Evolutionary conservation across 768 basidiomycete genomes (phyloP), one percentile per base, ranked within the genome.

Genomic region (Pleurotus salmoneostramineus): DNA sequence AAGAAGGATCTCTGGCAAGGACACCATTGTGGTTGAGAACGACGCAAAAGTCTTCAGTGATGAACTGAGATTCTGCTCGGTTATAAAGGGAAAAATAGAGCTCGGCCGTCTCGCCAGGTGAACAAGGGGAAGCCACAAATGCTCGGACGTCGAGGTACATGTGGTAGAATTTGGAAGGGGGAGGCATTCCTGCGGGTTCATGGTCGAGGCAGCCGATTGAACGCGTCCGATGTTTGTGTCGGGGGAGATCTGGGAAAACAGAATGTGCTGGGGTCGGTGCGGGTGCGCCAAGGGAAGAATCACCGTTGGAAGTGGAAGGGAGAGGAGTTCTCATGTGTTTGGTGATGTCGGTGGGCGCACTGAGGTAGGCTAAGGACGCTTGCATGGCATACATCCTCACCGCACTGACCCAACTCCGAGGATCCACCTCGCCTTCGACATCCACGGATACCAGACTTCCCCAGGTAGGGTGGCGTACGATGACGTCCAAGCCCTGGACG

Each of bases 371-470:
- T 56, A 91, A 78, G 3, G 88, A 82, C 0, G 83, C 82, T 71
- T 97, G 96, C 85, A 91, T 89, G 43, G 89, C 85, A 70, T 91
- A 95, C 92, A 95, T 95, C 57, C 91, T 82, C 60, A 93, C 82
- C 7, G 92, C 91, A 67, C 90, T 93, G 61, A 93, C 83, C 93
- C 91, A 94, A 67, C 87, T 93, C 50, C 89, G 80, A 14, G 81
- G 74, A 68, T 95, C 91, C 40, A 87, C 76, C 56, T 91, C 90
- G 50, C 89, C 89, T 64, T 94, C 91, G 14, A 90, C 84, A 63
- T 96, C 94, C n/a, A 94, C 89, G 2, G 88, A 88, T 35, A 95
- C 91, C 21, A 98, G 79, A 3, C 85, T 88, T 32, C 96, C 96
- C 82, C 90, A 93, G 2, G 83, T 86, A 32, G 95, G 91, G 75